Percentiles rank a stretch among this genome's conserved stretches.
phyloP scores from a whole-genome alignment of 805 yeast genomes.

The Nakazawaea wickerhamii region DNA sequence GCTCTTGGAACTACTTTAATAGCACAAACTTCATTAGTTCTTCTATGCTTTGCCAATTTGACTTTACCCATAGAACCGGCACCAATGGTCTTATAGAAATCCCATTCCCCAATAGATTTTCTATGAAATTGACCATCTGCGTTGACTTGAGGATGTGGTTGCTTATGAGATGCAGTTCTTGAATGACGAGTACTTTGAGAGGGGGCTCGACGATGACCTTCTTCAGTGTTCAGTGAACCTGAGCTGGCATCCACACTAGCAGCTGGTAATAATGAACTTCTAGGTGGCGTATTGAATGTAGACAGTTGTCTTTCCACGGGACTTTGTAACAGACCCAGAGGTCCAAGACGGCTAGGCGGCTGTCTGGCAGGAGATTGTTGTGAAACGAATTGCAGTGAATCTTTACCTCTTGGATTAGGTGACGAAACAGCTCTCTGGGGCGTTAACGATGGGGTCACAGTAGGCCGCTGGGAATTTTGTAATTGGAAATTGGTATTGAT shows the following conservation, averaged over 20 bases:
- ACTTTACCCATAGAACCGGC: slow-evolving; percentile 99
- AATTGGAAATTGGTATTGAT: slow-evolving; percentile 11
- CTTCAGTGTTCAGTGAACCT: slow-evolving; percentile 13
- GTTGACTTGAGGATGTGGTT: slow-evolving; percentile 12
- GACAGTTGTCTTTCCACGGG: slow-evolving; percentile 2
- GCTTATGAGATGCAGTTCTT: slow-evolving; percentile 13
- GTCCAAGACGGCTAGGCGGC: neutral
- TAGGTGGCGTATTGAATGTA: slow-evolving; percentile 15
- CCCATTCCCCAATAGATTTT: slow-evolving; percentile 94
- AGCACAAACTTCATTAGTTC: slow-evolving; percentile 80
- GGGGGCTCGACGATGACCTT: neutral
- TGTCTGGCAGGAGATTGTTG: neutral
- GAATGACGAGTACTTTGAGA: slow-evolving; percentile 2
- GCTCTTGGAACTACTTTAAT: slow-evolving; percentile 93
- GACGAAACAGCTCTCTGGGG: slow-evolving; percentile 17
- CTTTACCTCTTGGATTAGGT: slow-evolving; percentile 13
- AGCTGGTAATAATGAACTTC: slow-evolving; percentile 13
- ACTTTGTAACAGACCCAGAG: neutral
- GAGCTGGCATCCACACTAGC: slow-evolving; percentile 8
- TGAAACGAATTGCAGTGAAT: slow-evolving; percentile 12
- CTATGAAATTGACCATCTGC: slow-evolving; percentile 57
- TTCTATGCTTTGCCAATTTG: slow-evolving; percentile 81
- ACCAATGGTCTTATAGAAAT: slow-evolving; percentile 88
- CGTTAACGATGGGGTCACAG: slow-evolving; percentile 9
- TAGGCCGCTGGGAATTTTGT: slow-evolving; percentile 3